A percentile compares a stretch with the other conserved stretches of the same genome.
Conservation (phyloP, 2,329 filamentous ascomycete species). For the Pseudogymnoascus sp. region DNA sequence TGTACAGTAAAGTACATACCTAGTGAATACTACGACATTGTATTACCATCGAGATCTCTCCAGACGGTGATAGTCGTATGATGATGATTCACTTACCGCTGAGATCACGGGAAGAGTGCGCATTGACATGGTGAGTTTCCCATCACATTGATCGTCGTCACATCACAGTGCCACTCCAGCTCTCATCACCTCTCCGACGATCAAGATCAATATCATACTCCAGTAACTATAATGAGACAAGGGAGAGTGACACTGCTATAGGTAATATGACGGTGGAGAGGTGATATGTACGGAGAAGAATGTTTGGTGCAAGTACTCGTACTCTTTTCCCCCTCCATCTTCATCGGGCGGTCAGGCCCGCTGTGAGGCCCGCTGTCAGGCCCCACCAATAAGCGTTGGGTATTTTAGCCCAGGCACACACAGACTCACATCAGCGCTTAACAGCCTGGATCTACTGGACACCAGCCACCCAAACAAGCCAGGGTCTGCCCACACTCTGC, state of each 20-base stretch:
- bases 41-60: neutral
- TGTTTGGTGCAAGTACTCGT: neutral
- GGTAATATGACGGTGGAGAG: neutral
- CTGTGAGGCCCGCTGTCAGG: neutral
- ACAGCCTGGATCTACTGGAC: neutral
- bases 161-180: neutral
- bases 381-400: neutral
- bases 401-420: neutral
- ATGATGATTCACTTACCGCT: neutral
- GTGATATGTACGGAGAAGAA: neutral
- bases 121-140: neutral
- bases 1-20: neutral
- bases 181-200: neutral
- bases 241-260: neutral
- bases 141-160: neutral
- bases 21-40: constrained; percentile 4
- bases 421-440: constrained; percentile 6
- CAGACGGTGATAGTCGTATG: too few relatives aligned
- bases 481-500: neutral
- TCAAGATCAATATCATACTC: neutral
- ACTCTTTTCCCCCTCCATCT: neutral
- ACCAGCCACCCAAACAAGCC: neutral
- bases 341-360: neutral
- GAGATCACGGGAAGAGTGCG: neutral
- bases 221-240: neutral